Evolutionary conservation across 2,329 filamentous ascomycete species (phyloP).

Genomic region (Sporothrix pseudoabietina): DNA sequence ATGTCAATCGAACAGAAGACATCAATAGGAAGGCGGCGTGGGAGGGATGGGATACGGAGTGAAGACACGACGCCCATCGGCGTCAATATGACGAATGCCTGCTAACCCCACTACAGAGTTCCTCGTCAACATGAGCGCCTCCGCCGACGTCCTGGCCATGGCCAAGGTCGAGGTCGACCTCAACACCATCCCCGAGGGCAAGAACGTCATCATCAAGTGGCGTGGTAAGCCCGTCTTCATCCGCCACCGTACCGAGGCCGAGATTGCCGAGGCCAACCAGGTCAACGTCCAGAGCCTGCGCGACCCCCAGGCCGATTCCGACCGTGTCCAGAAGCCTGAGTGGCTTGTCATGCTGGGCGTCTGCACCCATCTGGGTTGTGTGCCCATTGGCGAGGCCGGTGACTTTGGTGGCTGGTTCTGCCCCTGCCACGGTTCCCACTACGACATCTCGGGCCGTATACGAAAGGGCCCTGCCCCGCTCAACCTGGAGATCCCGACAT

Average conservation of each 20-base stretch:
- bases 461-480: conserved; percentile 95
- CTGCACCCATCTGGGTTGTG: conserved; percentile 98
- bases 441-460: conserved; percentile 98
- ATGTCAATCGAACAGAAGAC: neutral
- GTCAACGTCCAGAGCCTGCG: conserved; percentile 80
- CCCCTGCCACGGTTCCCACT: conserved; percentile 99
- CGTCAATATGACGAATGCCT: neutral
- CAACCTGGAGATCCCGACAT: conserved; percentile 91
- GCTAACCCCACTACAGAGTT: conserved; percentile 69
- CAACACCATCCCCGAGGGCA: conserved; percentile 90
- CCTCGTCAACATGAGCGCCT: conserved; percentile 99
- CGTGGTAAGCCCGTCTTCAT: conserved; percentile 99
- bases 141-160: conserved; percentile 96
- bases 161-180: conserved; percentile 99
- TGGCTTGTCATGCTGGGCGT: conserved; percentile 99
- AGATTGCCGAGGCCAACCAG: conserved; percentile 94
- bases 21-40: neutral
- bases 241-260: conserved; percentile 89
- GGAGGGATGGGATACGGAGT: neutral
- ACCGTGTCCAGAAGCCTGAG: conserved; percentile 96
- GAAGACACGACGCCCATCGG: neutral
- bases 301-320: conserved; percentile 86
- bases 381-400: conserved; percentile 97
- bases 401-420: conserved; percentile 99
- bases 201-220: conserved; percentile 99